These are phyloP conservation scores for Blastomyces parvus DNA, from an alignment of 2,329 filamentous ascomycete species.

Conservation along the genomic window DNA sequence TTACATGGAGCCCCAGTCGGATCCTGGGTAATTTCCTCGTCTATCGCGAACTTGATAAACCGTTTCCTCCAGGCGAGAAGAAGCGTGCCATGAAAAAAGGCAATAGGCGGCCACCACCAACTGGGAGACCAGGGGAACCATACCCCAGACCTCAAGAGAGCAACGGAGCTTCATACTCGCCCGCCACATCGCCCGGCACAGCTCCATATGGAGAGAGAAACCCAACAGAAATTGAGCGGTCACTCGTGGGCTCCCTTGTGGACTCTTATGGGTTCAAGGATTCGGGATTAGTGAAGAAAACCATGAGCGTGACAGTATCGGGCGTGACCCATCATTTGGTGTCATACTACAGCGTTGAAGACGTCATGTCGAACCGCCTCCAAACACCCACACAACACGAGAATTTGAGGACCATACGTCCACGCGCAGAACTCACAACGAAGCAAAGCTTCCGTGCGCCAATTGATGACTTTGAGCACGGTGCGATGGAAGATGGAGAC, in stretches of 20 bases:
- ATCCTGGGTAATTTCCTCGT: slow-evolving; percentile 78
- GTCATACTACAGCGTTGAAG: slow-evolving; percentile 75
- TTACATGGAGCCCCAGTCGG: slow-evolving; percentile 81
- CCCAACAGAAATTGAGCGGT: slow-evolving; percentile 43
- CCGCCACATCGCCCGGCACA: slow-evolving; percentile 25
- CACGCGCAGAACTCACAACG: slow-evolving; percentile 49
- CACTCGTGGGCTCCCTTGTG: slow-evolving; percentile 71
- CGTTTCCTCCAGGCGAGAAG: slow-evolving; percentile 74
- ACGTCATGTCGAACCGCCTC: slow-evolving; percentile 57
- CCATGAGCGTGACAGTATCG: slow-evolving; percentile 67
- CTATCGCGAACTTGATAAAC: slow-evolving; percentile 70
- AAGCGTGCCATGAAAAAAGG: slow-evolving; percentile 69
- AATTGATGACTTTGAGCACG: slow-evolving; percentile 49
- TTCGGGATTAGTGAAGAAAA: slow-evolving; percentile 81
- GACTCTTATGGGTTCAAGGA: slow-evolving; percentile 84
- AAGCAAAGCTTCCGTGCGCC: slow-evolving; percentile 59
- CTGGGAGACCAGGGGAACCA: slow-evolving; percentile 44
- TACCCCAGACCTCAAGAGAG: slow-evolving; percentile 38
- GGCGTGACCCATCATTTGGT: slow-evolving; percentile 76
- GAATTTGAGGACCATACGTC: slow-evolving; percentile 42
- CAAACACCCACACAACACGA: slow-evolving; percentile 49
- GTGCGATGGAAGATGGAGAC: slow-evolving; percentile 31
- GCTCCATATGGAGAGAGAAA: slow-evolving; percentile 28
- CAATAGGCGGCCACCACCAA: slow-evolving; percentile 36
- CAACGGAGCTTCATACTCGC: slow-evolving; percentile 32